Percentiles rank a stretch among this genome's conserved stretches.
phyloP scores from a whole-genome alignment of 2,329 filamentous ascomycete species.

The Botryotinia narcissicola region DNA sequence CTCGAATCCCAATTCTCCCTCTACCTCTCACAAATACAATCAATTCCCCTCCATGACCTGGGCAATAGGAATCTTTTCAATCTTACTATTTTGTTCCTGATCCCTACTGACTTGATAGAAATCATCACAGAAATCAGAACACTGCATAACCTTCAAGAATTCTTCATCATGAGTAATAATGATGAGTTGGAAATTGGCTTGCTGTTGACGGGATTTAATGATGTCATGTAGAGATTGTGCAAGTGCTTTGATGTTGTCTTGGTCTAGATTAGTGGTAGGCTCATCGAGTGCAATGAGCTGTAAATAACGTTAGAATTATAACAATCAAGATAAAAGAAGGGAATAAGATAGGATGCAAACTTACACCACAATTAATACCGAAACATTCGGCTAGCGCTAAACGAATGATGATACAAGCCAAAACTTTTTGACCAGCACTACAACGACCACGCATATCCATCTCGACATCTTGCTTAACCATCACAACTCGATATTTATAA shows the following conservation, averaged over 20 bases:
- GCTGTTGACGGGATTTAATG: slow-evolving; percentile 76
- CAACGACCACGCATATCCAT: slow-evolving; percentile 99
- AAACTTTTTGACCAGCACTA: slow-evolving; percentile 92
- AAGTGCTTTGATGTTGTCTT: slow-evolving; percentile 88
- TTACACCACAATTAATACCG: slow-evolving; percentile 80
- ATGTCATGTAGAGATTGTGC: slow-evolving; percentile 83
- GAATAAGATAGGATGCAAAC: slow-evolving; percentile 21
- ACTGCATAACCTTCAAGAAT: slow-evolving; percentile 90
- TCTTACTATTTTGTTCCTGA: slow-evolving; percentile 81
- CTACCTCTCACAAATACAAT: neutral
- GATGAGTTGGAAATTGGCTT: slow-evolving; percentile 95
- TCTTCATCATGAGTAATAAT: slow-evolving; percentile 99
- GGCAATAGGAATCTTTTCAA: slow-evolving; percentile 49
- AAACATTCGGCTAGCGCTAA: slow-evolving; percentile 95
- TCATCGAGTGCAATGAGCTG: slow-evolving; percentile 90
- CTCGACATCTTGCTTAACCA: slow-evolving; percentile 95
- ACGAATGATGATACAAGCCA: slow-evolving; percentile 96
- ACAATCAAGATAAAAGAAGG: neutral
- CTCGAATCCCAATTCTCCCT: neutral
- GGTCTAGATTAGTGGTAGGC: slow-evolving; percentile 93
- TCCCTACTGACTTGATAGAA: slow-evolving; percentile 87
- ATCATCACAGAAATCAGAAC: slow-evolving; percentile 85
- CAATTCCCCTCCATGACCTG: slow-evolving; percentile 18
- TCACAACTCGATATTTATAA: slow-evolving; percentile 97
- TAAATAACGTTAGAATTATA: slow-evolving; percentile 4